These are phyloP conservation scores for Quercus variabilis DNA, from an alignment of 306 rosid genomes.

Conservation along the genomic window DNA sequence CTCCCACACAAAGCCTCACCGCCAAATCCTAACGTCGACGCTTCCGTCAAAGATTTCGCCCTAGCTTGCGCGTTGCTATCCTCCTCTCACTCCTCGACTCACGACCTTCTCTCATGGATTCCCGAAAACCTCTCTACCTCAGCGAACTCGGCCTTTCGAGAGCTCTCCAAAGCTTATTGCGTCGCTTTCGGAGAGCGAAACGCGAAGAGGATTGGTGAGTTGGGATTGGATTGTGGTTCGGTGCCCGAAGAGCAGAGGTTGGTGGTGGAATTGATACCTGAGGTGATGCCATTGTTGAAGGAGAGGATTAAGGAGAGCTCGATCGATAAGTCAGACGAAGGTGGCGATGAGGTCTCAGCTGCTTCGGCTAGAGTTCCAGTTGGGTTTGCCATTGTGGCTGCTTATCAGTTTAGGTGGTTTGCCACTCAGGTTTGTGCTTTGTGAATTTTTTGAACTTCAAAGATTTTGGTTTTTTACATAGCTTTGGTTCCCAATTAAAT, in stretches of 20 bases:
- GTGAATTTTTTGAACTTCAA: neutral
- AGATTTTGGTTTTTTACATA: slow-evolving; percentile 1
- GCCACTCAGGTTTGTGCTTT: slow-evolving; percentile 63
- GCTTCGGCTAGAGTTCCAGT: slow-evolving; percentile 80
- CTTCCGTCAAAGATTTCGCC: slow-evolving; percentile 56
- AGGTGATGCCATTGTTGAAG: slow-evolving; percentile 57
- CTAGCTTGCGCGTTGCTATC: slow-evolving; percentile 69
- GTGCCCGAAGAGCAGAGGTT: slow-evolving; percentile 49
- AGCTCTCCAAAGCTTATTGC: slow-evolving; percentile 44
- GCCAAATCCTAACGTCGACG: slow-evolving; percentile 13
- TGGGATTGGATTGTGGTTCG: slow-evolving; percentile 39
- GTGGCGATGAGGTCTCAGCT: slow-evolving; percentile 57
- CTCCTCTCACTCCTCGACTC: slow-evolving; percentile 45
- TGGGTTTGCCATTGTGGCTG: slow-evolving; percentile 67
- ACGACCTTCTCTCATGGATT: slow-evolving; percentile 70
- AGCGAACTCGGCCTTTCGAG: slow-evolving; percentile 42
- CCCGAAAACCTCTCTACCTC: slow-evolving; percentile 44
- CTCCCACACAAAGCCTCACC: slow-evolving; percentile 30
- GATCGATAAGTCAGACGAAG: slow-evolving; percentile 57
- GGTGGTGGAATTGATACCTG: slow-evolving; percentile 59
- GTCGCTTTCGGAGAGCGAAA: slow-evolving; percentile 23
- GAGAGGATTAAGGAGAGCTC: slow-evolving; percentile 74
- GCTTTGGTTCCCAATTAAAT: too few relatives aligned
- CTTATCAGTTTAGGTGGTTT: slow-evolving; percentile 87
- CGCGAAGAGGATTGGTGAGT: slow-evolving; percentile 29